Evolutionary conservation across 768 basidiomycete genomes (phyloP), one percentile per base, ranked within the genome.

Genomic region (Auricularia cornea): DNA sequence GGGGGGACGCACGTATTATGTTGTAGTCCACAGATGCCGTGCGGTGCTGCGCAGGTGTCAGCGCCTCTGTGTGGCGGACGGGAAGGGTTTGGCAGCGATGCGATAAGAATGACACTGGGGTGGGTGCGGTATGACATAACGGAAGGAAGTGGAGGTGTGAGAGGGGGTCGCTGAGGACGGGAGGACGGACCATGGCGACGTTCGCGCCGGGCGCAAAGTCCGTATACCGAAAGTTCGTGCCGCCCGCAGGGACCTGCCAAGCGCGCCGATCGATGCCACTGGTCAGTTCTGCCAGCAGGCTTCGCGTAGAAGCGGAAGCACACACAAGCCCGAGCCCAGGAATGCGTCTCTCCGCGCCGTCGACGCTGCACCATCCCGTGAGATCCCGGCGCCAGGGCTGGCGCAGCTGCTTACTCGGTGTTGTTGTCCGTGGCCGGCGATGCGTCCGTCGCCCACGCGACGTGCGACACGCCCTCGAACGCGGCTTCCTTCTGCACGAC

Each of bases 21-120:
- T 87, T 86, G 68, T 83, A 82, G 68, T 87, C 86, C 62, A 86
- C 68, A 18, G 86, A 84, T 33, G 77, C 77, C 10, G 84, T 85
- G 31, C 84, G 67, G 57, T 74, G 75, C 75, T 77, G 56, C 29
- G 2, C 23, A 57, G 12, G n/a, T 20, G 23, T 4, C n/a, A 2
- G 44, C 54, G 40, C n/a, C n/a, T n/a, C n/a, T n/a, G n/a, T n/a
- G n/a, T n/a, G n/a, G n/a, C n/a, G n/a, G n/a, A n/a, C n/a, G n/a
- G n/a, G n/a, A n/a, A n/a, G n/a, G n/a, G n/a, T n/a, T n/a, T n/a
- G n/a, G n/a, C n/a, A n/a, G n/a, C n/a, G n/a, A n/a, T n/a, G n/a
- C n/a, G n/a, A n/a, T n/a, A n/a, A n/a, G n/a, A n/a, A n/a, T n/a
- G n/a, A n/a, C n/a, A n/a, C n/a, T n/a, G n/a, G n/a, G n/a, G n/a